Percentiles rank a stretch among this genome's conserved stretches.
phyloP scores from a whole-genome alignment of 1,139 yeast genomes.

The Hemisphaericaspora subhashii region DNA sequence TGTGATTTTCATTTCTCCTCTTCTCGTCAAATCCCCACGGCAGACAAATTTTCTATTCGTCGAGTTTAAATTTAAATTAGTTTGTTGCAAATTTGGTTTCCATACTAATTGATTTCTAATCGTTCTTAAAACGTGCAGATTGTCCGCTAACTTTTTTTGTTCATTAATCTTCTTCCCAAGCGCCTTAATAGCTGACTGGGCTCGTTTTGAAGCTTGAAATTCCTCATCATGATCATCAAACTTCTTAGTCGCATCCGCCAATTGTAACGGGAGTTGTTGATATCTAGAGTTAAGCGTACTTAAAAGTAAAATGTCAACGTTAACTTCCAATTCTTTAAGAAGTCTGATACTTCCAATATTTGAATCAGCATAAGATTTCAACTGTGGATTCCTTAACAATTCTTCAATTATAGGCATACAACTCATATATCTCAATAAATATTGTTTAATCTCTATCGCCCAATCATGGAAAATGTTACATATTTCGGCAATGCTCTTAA shows the following conservation, averaged over 20 bases:
- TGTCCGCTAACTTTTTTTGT: slow-evolving; percentile 57
- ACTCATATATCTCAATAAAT: slow-evolving; percentile 62
- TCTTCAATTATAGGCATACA: slow-evolving; percentile 36
- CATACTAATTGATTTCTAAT: slow-evolving; percentile 51
- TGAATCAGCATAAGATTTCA: slow-evolving; percentile 54
- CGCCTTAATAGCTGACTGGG: slow-evolving; percentile 44
- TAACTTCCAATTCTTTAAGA: slow-evolving; percentile 46
- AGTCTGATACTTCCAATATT: slow-evolving; percentile 39
- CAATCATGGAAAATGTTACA: slow-evolving; percentile 67
- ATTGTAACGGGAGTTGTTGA: slow-evolving; percentile 68
- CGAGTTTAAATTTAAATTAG: slow-evolving; percentile 55
- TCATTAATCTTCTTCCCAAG: slow-evolving; percentile 45
- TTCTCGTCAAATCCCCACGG: slow-evolving; percentile 61
- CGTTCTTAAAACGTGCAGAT: slow-evolving; percentile 47
- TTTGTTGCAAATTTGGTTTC: slow-evolving; percentile 39
- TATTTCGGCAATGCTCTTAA: slow-evolving; percentile 50
- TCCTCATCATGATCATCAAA: slow-evolving; percentile 54
- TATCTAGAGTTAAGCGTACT: slow-evolving; percentile 77
- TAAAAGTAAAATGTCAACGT: slow-evolving; percentile 63
- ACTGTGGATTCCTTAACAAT: slow-evolving; percentile 40
- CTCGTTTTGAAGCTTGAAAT: slow-evolving; percentile 50
- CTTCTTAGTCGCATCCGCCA: slow-evolving; percentile 57
- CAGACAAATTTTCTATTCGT: slow-evolving; percentile 56
- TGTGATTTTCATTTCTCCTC: slow-evolving; percentile 62
- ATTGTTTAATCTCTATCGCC: slow-evolving; percentile 46